Conservation (phyloP, 2,329 filamentous ascomycete genomes). For the Harringtonia aguacate region DNA sequence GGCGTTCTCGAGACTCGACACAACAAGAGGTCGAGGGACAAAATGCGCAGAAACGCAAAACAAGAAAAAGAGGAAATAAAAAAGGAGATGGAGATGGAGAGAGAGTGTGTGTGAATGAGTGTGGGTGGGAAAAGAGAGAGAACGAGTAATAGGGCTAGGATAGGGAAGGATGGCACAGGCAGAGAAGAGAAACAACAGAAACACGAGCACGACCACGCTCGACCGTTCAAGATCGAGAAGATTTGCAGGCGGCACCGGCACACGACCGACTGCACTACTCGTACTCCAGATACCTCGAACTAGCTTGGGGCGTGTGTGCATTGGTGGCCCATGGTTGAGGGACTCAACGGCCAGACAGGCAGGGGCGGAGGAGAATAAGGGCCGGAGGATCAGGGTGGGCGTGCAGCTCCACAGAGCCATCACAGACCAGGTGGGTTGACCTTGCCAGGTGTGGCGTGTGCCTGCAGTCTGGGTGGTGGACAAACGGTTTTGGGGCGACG, state of each 20-base stretch:
- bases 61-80: conserved; percentile 1
- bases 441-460: neutral
- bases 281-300: neutral
- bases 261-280: neutral
- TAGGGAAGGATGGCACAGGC: neutral
- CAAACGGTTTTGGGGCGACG: neutral
- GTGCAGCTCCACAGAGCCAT: conserved; percentile 7
- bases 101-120: too few species aligned
- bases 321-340: neutral
- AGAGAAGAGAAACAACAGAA: neutral
- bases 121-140: neutral
- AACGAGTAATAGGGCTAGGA: neutral
- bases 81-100: conserved; percentile 1
- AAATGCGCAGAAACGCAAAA: neutral
- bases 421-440: conserved; percentile 6
- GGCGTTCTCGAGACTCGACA: neutral
- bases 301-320: neutral
- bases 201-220: neutral
- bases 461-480: neutral
- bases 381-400: neutral
- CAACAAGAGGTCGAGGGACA: neutral
- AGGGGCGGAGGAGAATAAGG: neutral
- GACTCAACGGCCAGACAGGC: neutral
- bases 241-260: neutral
- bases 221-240: neutral